Base-by-base conservation (phyloP, 306 rosid species). In the Pyrus communis region DNA sequence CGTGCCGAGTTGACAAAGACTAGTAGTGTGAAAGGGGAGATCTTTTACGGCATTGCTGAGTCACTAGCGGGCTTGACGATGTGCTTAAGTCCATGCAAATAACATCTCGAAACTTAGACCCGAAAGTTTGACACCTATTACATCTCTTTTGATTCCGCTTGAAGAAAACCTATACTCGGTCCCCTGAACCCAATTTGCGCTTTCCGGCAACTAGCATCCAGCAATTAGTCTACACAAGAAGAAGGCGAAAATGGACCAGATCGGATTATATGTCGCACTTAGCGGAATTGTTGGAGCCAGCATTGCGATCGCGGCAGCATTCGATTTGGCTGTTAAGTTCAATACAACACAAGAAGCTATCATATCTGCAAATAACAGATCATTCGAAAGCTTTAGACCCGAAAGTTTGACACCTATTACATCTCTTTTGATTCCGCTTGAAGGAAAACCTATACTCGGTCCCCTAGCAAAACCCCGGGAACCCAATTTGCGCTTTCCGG, bases 61-160 rank as follows among this genome's bases (percentile, higher is more conserved):
- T 84, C 98, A 17, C 74, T 95, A 11, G 93, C 87, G 70, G 98
- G 97, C 74, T 86, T 92, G 77, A 90, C 97, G 38, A 82, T n/a
- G n/a, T n/a, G n/a, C n/a, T n/a, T n/a, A n/a, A n/a, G n/a, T n/a
- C n/a, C n/a, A n/a, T 55, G 84, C 86, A 4, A 94, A 95, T 57
- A 86, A 82, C 79, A 73, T 88, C 87, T 71, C 2, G 12, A 22
- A 75, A 68, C 45, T 80, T 76, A 61, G 60, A 71, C 72, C 77
- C 57, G 62, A 79, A 78, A 57, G 45, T 57, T 84, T 93, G 72
- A 60, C 38, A 46, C 95, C 97, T 22, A 51, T 89, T 78, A 81
- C 91, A 18, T 40, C 95, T 78, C 79, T 92, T 61, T 77, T 95
- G 71, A 86, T 95, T 65, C 98, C 98, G 63, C 80, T 89, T 59